phyloP scores from a whole-genome alignment of 495 filamentous ascomycete genomes.

The Tuber brumale region DNA sequence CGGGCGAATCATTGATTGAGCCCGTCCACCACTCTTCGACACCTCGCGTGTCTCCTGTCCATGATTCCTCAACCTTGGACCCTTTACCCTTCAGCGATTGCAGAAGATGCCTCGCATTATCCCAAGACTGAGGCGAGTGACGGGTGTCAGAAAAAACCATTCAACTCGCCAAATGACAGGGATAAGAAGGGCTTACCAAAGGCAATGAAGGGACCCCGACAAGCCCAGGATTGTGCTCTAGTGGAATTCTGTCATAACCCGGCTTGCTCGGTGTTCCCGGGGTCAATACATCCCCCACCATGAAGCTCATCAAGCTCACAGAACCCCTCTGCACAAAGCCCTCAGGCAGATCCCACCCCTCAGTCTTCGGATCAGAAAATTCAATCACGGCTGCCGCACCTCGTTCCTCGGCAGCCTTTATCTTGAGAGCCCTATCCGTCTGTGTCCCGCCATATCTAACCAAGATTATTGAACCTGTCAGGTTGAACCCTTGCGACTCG shows the following conservation, averaged over 20 bases:
- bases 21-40: constrained; percentile 79
- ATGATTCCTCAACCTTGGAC: constrained; percentile 59
- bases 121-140: constrained; percentile 52
- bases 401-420: constrained; percentile 79
- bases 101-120: constrained; percentile 75
- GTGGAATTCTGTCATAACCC: constrained; percentile 56
- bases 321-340: constrained; percentile 75
- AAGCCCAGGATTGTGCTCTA: constrained; percentile 65
- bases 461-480: constrained; percentile 74
- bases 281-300: constrained; percentile 81
- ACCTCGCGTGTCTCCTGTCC: constrained; percentile 68
- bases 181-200: constrained; percentile 44
- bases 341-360: constrained; percentile 71
- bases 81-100: constrained; percentile 72
- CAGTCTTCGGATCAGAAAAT: constrained; percentile 79
- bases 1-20: constrained; percentile 55
- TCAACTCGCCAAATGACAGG: not conserved
- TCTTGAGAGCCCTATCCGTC: constrained; percentile 65
- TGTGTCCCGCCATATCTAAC: constrained; percentile 74
- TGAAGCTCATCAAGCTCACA: constrained; percentile 76
- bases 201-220: constrained; percentile 82
- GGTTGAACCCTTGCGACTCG: constrained; percentile 60
- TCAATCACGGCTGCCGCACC: constrained; percentile 84
- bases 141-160: constrained; percentile 3
- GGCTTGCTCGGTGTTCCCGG: constrained; percentile 77